Evolutionary conservation across 345 rosid species (phyloP), one percentile per base, ranked within the genome.

Genomic region (Boechera stricta): DNA sequence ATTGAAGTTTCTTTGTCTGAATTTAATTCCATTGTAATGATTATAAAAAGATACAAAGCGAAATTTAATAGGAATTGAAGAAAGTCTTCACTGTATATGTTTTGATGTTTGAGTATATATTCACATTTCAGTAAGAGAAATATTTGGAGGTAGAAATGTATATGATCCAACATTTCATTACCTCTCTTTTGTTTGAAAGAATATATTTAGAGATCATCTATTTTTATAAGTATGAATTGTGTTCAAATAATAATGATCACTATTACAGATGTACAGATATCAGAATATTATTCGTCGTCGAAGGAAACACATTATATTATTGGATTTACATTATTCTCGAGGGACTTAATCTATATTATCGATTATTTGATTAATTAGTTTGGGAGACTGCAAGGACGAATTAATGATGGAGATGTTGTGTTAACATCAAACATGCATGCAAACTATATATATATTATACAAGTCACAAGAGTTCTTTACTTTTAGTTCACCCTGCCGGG

Each of bases 361-460:
- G 36, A 44, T 65, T 45, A 44, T n/a, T 26, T 65, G 39, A 56
- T 54, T 64, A 26, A 21, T 32, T 44, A 44, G 36, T 64, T 73
- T 1, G 35, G 38, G 45, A 29, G 35, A 44, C 36, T 35, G 41
- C 13, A 54, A 28, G 45, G 53, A 58, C 60, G 60, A 56, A 67
- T 48, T 31, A 32, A 76, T 61, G 56, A 52, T 41, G 56, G 32
- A 33, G 64, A 59, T 59, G 67, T 44, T 35, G 63, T 68, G 79
- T 68, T 11, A 42, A 60, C 63, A 51, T 76, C 65, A 45, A 74
- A 66, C 78, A 45, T 67, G 33, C 54, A 67, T 67, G 33, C 62
- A 67, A 55, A 51, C 62, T 59, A 67, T 67, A 21, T 21, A 21
- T 21, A 58, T 11, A 49, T 8, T 57, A 58, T 58, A 49, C 62